Evolutionary conservation across 441 rosid genomes (phyloP).

Genomic region (Pelargonium fulgidum): DNA sequence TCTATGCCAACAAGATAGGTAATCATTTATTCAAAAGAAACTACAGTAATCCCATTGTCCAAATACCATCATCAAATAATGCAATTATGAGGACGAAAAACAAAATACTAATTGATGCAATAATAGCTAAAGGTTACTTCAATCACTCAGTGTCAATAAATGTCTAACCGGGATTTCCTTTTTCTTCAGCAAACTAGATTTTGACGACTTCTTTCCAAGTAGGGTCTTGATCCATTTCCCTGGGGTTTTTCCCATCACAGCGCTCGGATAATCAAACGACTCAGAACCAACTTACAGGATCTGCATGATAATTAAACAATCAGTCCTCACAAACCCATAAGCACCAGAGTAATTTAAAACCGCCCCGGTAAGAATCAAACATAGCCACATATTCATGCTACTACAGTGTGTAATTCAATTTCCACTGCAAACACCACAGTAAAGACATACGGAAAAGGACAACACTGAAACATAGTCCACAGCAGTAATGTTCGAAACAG

Average conservation of each 20-base stretch:
- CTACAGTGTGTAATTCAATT: background rate
- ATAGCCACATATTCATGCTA: too few relatives aligned
- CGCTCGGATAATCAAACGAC: constrained; percentile 8
- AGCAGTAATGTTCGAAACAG: background rate
- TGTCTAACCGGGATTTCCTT: constrained; percentile 37
- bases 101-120: background rate
- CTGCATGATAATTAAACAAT: constrained; percentile 16
- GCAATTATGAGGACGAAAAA: background rate
- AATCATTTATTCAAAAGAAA: background rate
- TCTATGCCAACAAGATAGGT: background rate
- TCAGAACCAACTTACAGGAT: constrained; percentile 19
- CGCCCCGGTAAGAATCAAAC: background rate
- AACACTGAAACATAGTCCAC: background rate
- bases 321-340: background rate
- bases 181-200: constrained; percentile 53
- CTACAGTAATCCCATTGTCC: constrained; percentile 1
- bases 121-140: background rate
- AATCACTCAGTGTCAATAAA: background rate
- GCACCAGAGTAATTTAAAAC: constrained; percentile 4
- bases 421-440: background rate
- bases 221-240: constrained; percentile 77
- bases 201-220: constrained; percentile 67
- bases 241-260: constrained; percentile 63
- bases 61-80: background rate
- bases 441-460: background rate